Evolutionary conservation across 2,329 filamentous ascomycete species (phyloP).

Genomic region (Trematosphaeria pertusa): DNA sequence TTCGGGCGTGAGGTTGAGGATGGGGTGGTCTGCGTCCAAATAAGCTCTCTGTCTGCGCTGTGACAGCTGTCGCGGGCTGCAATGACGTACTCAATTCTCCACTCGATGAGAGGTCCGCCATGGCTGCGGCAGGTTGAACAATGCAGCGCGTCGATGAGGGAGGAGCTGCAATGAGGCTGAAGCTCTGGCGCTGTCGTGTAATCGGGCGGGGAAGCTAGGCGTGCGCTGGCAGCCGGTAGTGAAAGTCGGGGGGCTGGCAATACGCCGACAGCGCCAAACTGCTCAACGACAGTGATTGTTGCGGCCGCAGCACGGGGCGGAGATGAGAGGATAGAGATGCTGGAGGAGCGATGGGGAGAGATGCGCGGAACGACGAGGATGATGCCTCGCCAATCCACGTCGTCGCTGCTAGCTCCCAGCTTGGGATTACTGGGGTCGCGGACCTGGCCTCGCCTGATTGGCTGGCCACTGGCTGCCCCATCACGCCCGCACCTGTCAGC

Average conservation of each 20-base stretch:
- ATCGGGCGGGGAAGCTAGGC: conserved; percentile 36
- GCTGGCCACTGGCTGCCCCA: not conserved
- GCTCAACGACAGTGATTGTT: conserved; percentile 9
- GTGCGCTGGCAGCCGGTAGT: conserved; percentile 18
- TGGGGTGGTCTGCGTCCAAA: conserved; percentile 47
- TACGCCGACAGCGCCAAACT: conserved; percentile 6
- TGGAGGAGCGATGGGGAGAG: conserved; percentile 1
- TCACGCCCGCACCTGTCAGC: conserved; percentile 1
- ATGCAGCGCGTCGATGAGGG: conserved; percentile 26
- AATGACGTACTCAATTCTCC: conserved; percentile 44
- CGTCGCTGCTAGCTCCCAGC: not conserved
- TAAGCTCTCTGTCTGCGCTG: not conserved
- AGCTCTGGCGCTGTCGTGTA: conserved; percentile 37
- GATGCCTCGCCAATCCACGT: conserved; percentile 1
- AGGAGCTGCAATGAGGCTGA: conserved; percentile 39
- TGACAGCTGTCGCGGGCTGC: conserved; percentile 1
- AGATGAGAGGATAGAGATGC: conserved; percentile 12
- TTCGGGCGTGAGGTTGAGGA: conserved; percentile 84
- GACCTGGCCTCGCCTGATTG: conserved; percentile 2
- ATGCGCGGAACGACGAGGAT: not conserved
- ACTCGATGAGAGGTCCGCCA: conserved; percentile 44
- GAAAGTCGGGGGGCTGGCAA: conserved; percentile 33
- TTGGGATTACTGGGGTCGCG: not conserved
- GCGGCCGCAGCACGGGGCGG: conserved; percentile 15
- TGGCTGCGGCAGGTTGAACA: conserved; percentile 32